These are phyloP conservation scores for Lodderomyces margitis DNA, from an alignment of 1,139 yeast species.

Conservation along the genomic window DNA sequence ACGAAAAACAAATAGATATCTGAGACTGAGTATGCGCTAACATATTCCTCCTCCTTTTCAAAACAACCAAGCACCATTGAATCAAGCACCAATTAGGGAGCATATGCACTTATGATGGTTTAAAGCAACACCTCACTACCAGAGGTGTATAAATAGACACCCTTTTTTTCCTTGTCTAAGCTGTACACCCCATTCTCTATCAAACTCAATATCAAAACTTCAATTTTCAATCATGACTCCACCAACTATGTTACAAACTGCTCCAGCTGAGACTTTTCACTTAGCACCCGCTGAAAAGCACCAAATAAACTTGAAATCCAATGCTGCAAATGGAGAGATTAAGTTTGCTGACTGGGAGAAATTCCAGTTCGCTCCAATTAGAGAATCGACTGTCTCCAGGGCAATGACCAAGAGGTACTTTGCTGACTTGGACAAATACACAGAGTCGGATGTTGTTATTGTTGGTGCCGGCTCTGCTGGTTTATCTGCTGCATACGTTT, in stretches of 20 bases:
- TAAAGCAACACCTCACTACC: not conserved
- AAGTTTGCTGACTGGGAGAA: constrained; percentile 60
- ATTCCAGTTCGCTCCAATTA: constrained; percentile 67
- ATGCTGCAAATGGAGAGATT: constrained; percentile 19
- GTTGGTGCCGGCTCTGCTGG: constrained; percentile 84
- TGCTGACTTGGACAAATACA: constrained; percentile 68
- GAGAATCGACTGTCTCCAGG: constrained; percentile 79
- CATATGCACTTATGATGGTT: constrained; percentile 8
- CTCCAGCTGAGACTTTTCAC: constrained; percentile 15
- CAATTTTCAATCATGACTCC: constrained; percentile 27
- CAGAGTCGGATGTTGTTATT: constrained; percentile 73
- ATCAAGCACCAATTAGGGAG: not conserved
- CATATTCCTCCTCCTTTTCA: not conserved
- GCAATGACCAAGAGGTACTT: constrained; percentile 81
- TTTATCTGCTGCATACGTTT: constrained; percentile 67
- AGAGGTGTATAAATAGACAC: not conserved
- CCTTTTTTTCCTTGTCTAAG: not conserved
- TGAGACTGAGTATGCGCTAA: constrained; percentile 8
- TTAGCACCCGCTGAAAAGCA: constrained; percentile 3
- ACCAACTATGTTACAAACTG: constrained; percentile 34
- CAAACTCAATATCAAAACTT: not conserved
- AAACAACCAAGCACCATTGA: not conserved
- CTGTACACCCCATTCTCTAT: no score
- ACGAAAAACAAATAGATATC: not conserved
- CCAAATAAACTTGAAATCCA: constrained; percentile 14